Conservation (phyloP, 2,329 filamentous ascomycete genomes). For the Penicillium brasilianum region DNA sequence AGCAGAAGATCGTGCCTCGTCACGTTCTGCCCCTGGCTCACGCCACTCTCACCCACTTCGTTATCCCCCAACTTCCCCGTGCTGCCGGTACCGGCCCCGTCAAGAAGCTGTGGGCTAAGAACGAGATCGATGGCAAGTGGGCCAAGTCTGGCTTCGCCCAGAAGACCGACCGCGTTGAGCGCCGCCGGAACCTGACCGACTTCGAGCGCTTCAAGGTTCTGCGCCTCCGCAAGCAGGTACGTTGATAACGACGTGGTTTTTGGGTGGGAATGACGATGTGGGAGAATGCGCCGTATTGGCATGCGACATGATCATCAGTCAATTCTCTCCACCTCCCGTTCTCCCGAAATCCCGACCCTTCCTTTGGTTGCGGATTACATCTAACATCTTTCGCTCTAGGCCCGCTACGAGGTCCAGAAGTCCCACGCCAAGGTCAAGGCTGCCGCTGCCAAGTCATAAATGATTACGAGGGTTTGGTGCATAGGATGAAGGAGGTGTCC, state of each 20-base stretch:
- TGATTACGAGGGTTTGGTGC: conserved; percentile 48
- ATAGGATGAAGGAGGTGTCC: conserved; percentile 51
- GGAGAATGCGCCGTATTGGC: neutral
- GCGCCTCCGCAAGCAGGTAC: conserved; percentile 97
- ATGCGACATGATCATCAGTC: neutral
- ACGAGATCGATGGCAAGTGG: conserved; percentile 92
- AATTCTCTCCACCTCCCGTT: neutral
- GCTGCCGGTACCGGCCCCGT: conserved; percentile 81
- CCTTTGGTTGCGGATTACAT: neutral
- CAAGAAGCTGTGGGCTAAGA: conserved; percentile 88
- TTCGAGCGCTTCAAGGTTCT: conserved; percentile 99
- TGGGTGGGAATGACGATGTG: neutral
- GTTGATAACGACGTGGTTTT: conserved; percentile 37
- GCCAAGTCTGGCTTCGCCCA: conserved; percentile 90
- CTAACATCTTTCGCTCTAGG: conserved; percentile 49
- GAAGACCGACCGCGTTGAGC: conserved; percentile 83
- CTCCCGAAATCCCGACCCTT: neutral
- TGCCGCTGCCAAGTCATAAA: conserved; percentile 69
- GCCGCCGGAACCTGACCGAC: conserved; percentile 91
- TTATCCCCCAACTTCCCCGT: conserved; percentile 84
- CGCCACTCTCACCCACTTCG: conserved; percentile 86
- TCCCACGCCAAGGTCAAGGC: conserved; percentile 90
- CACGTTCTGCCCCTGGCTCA: conserved; percentile 82
- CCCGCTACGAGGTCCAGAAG: conserved; percentile 96
- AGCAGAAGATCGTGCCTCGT: conserved; percentile 80